Evolutionary conservation across 768 basidiomycete species (phyloP).

Genomic region (Hemileccinum impolitum): DNA sequence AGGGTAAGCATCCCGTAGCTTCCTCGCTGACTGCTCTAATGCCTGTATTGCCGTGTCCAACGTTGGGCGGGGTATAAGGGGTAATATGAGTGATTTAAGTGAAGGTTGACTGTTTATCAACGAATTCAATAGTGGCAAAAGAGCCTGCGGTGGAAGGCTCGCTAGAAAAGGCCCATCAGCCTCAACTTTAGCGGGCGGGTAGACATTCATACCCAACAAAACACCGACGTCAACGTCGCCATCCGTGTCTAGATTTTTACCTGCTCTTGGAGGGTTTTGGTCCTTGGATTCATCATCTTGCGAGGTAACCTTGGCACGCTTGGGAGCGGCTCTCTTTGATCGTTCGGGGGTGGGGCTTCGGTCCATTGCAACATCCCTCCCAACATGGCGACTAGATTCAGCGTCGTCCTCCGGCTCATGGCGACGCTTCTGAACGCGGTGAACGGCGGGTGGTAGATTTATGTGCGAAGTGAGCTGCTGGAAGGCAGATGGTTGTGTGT

Average conservation of each 20-base stretch:
- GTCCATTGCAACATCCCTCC: constrained; percentile 74
- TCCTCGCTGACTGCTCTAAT: constrained; percentile 63
- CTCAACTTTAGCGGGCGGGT: background rate
- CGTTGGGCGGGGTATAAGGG: constrained; percentile 82
- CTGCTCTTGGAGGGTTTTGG: constrained; percentile 45
- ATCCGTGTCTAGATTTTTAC: constrained; percentile 38
- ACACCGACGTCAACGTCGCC: constrained; percentile 70
- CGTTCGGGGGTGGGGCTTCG: constrained; percentile 82
- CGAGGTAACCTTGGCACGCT: constrained; percentile 45
- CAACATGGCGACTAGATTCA: constrained; percentile 34
- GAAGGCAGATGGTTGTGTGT: constrained; percentile 44
- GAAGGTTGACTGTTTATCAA: constrained; percentile 65
- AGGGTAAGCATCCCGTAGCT: constrained; percentile 78
- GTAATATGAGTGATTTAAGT: constrained; percentile 67
- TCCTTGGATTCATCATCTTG: constrained; percentile 36
- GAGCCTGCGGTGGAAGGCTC: constrained; percentile 72
- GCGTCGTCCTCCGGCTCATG: constrained; percentile 68
- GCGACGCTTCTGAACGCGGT: constrained; percentile 59
- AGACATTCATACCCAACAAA: constrained; percentile 58
- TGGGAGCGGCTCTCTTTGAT: constrained; percentile 64
- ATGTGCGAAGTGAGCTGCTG: constrained; percentile 54
- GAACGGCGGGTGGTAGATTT: constrained; percentile 36
- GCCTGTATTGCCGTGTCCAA: constrained; percentile 71
- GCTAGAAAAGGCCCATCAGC: constrained; percentile 42
- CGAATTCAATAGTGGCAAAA: constrained; percentile 69